Evolutionary conservation across 345 rosid species (phyloP).

Genomic region (Arabidopsis arenosa): DNA sequence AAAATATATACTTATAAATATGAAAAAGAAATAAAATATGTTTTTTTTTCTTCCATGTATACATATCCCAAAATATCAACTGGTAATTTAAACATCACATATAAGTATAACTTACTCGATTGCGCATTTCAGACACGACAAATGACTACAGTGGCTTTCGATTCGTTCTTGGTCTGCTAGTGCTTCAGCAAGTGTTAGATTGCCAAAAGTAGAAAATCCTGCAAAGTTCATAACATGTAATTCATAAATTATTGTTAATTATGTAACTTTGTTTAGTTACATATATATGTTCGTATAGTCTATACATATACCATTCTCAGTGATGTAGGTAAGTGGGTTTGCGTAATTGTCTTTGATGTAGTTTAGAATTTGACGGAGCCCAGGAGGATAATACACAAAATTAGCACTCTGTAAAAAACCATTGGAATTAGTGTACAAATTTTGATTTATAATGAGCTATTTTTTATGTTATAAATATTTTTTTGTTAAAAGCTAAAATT

Average conservation of each 20-base stretch:
- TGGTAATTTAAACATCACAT: not conserved
- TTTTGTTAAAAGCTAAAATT: not conserved
- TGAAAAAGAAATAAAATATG: not conserved
- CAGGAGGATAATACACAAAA: not conserved
- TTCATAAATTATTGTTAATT: not conserved
- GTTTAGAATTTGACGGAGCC: not conserved
- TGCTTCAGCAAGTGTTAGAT: not conserved
- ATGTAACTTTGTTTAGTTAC: too few species aligned
- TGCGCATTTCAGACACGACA: constrained; percentile 11
- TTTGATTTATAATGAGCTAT: not conserved
- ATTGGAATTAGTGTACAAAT: not conserved
- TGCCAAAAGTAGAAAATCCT: constrained; percentile 10
- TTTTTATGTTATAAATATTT: too few species aligned
- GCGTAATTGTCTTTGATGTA: not conserved
- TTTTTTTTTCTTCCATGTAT: not conserved
- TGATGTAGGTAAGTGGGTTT: not conserved
- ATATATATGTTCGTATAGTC: too few species aligned
- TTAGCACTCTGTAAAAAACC: not conserved
- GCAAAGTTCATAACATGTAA: not conserved
- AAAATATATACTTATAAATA: not conserved
- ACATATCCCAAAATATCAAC: not conserved
- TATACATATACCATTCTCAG: not conserved
- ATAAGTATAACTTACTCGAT: constrained; percentile 34
- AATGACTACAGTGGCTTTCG: constrained; percentile 2
- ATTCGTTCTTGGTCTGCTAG: constrained; percentile 12